Evolutionary conservation across 371 early-diverging fungal species (phyloP), one percentile per base, ranked within the genome.

Genomic region (Mucor piriformis): DNA sequence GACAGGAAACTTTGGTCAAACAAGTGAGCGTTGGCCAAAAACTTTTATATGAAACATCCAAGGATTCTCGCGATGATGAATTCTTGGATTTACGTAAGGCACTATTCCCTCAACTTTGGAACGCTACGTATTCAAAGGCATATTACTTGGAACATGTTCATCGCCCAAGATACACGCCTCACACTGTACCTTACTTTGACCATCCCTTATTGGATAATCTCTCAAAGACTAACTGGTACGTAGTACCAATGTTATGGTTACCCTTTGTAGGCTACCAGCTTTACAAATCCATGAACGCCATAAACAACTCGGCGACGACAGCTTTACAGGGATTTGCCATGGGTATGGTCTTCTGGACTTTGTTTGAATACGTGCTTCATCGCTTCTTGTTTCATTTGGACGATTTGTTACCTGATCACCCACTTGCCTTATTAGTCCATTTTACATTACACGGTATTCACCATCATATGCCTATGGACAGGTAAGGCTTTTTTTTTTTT

Each of bases 401-500:
- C 68, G 86, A 87, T 7, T 63, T 84, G 18, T 59, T 97, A 50
- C 97, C 97, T 8, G 95, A 96, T 72, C 84, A 90, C 59, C 88
- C 86, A 7, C 53, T 83, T 6, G 86, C 88, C 4, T 72, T 94
- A 42, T 54, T 85, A 15, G 55, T 83, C 0, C 97, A 96, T 66
- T 97, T 96, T 54, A 69, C 92, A 61, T 70, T 95, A n/a, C 97
- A 97, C 65, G 97, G 97, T 34, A 90, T 97, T 43, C 97, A 97
- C 76, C 97, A 97, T 74, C 95, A 87, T 70, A 73, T 97, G 69
- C 97, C 97, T 5, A 96, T 96, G 95, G 97, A 96, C 67, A 84
- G 86, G 88, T 90, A 76, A 53, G 21, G n/a, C n/a, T n/a, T n/a
- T n/a, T n/a, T n/a, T n/a, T n/a, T 32, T 0, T 12, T 5, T 32